phyloP scores from a whole-genome alignment of 495 filamentous ascomycete species.

The Talaromyces nanjingensis region DNA sequence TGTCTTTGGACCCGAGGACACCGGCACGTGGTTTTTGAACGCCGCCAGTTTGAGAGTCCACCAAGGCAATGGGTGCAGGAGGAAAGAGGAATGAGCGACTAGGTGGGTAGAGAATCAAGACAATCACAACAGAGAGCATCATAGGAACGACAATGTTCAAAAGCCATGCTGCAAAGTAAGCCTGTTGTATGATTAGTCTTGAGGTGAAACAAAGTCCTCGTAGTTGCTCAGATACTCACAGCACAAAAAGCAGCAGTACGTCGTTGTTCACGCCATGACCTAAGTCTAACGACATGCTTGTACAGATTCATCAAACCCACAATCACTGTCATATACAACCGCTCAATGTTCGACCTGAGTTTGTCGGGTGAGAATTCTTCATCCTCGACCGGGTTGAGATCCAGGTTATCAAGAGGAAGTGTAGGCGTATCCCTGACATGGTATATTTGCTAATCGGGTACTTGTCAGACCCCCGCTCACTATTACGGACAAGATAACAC shows the following conservation, averaged over 20 bases:
- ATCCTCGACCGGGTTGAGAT: slow-evolving; percentile 72
- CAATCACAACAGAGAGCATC: slow-evolving; percentile 48
- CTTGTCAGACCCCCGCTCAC: not conserved
- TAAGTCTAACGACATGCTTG: slow-evolving; percentile 68
- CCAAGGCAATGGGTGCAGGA: slow-evolving; percentile 59
- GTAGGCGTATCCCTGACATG: slow-evolving; percentile 65
- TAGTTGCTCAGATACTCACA: slow-evolving; percentile 25
- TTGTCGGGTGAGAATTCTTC: slow-evolving; percentile 87
- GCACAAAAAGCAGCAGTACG: slow-evolving; percentile 62
- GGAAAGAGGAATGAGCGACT: slow-evolving; percentile 65
- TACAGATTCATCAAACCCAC: slow-evolving; percentile 58
- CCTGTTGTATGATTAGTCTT: slow-evolving; percentile 25
- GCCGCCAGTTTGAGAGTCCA: slow-evolving; percentile 54
- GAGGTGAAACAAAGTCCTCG: no score
- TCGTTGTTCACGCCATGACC: slow-evolving; percentile 70
- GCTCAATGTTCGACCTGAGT: slow-evolving; percentile 69
- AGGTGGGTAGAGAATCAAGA: slow-evolving; percentile 60
- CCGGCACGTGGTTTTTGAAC: slow-evolving; percentile 63
- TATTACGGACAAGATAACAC: not conserved
- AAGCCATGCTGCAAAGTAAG: slow-evolving; percentile 69
- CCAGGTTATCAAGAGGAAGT: slow-evolving; percentile 52
- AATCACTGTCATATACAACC: slow-evolving; percentile 76
- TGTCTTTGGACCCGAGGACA: slow-evolving; percentile 69
- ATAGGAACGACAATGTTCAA: slow-evolving; percentile 67
- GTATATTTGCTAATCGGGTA: slow-evolving; percentile 67